Evolutionary conservation across 2,329 filamentous ascomycete genomes (phyloP).

Genomic region (Colletotrichum tofieldiae): DNA sequence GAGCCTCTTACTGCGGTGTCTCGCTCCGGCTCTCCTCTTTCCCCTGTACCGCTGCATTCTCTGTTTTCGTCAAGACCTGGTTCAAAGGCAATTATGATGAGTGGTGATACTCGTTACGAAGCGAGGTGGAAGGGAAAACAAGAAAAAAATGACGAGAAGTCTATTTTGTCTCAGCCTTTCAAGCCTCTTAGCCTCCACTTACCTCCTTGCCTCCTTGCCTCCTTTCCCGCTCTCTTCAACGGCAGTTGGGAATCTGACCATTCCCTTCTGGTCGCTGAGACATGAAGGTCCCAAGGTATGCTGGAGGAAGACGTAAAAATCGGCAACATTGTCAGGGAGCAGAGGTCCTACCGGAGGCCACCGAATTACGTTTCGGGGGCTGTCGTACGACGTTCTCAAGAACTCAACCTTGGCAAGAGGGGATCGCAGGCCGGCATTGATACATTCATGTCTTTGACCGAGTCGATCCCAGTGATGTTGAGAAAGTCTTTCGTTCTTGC

Average conservation of each 20-base stretch:
- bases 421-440: conserved; percentile 7
- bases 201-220: conserved; percentile 34
- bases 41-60: background rate
- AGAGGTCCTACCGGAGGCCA: background rate
- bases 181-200: conserved; percentile 25
- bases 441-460: background rate
- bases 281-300: background rate
- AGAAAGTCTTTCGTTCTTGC: conserved; percentile 3
- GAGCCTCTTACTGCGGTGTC: conserved; percentile 11
- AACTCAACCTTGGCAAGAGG: conserved; percentile 24
- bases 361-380: background rate
- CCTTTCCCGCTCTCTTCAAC: conserved; percentile 21
- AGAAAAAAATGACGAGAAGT: background rate
- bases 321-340: conserved; percentile 8
- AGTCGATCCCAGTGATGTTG: background rate
- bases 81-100: background rate
- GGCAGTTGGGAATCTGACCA: conserved; percentile 9
- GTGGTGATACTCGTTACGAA: conserved; percentile 5
- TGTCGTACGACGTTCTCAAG: conserved; percentile 13
- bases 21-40: background rate
- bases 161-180: conserved; percentile 31
- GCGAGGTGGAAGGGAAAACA: background rate
- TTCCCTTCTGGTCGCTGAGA: conserved; percentile 4
- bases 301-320: conserved; percentile 13
- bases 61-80: conserved; percentile 20